Evolutionary conservation across 768 basidiomycete species (phyloP), one percentile per base, ranked within the genome.

Genomic region (Macrolepiota fuliginosa): DNA sequence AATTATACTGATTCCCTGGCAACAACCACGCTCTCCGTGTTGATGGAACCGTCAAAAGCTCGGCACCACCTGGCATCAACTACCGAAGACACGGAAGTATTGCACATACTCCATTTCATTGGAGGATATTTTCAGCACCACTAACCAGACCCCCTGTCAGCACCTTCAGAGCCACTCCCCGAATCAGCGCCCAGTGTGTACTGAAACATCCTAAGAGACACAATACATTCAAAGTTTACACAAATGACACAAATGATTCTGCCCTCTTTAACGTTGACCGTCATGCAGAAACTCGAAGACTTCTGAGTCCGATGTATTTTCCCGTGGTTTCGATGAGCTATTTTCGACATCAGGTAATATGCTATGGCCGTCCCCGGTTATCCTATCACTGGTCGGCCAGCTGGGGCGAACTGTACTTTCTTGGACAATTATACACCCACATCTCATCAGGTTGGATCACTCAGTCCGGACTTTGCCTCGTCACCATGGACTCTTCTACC

Each of bases 291-390:
- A 45, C 17, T 1, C 42, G 3, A 3, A 37, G 35, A 13, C 52
- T 53, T 32, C 29, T 19, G 32, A n/a, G 17, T 2, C n/a, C 19
- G 35, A 24, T 19, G 13, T 37, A 24, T 27, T 56, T 58, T 58
- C 57, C 47, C 47, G 32, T 51, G 46, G 56, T 58, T 49, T 58
- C 56, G 32, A 47, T 49, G 32, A 6, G n/a, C 19, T 35, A 47
- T 49, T 50, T 37, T 58, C 12, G 57, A 37, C n/a, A 3, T 49
- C 22, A 46, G n/a, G 25, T 19, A 24, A 45, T 15, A n/a, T 15
- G 42, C 15, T 45, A n/a, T 45, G 19, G 17, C 17, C 42, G 42
- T 7, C 15, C 4, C 13, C 19, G 17, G 42, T 7, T 7, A 7
- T 19, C 19, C 7, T 17, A 49, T 49, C 10, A 27, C 24, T 22